These are phyloP conservation scores for Polychaeton citri DNA, from an alignment of 2,329 filamentous ascomycete genomes.

Conservation along the genomic window DNA sequence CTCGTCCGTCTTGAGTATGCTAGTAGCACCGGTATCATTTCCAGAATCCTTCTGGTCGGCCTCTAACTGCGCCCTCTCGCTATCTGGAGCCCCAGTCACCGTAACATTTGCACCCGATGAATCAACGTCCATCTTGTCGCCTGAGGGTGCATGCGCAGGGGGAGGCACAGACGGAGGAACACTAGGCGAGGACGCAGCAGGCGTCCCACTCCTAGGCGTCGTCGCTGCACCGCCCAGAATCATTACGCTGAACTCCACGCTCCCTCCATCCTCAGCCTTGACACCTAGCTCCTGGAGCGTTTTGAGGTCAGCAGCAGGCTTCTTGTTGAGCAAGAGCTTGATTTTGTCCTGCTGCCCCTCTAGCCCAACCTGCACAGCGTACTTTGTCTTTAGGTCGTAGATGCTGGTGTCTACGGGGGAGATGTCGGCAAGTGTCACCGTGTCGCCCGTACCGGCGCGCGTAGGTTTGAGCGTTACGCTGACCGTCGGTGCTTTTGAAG, in stretches of 20 bases:
- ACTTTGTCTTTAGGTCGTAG: constrained; percentile 60
- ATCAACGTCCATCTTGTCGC: constrained; percentile 20
- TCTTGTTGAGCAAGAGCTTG: constrained; percentile 75
- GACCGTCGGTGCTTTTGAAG: constrained; percentile 18
- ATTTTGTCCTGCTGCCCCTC: constrained; percentile 55
- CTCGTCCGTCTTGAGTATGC: constrained; percentile 52
- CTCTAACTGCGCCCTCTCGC: constrained; percentile 19
- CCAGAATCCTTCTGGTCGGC: constrained; percentile 35
- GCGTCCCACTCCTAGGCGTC: constrained; percentile 23
- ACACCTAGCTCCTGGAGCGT: constrained; percentile 58
- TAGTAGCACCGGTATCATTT: constrained; percentile 18
- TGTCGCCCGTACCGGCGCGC: constrained; percentile 54
- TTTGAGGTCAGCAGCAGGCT: constrained; percentile 67
- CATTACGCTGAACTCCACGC: constrained; percentile 75
- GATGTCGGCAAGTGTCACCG: constrained; percentile 49
- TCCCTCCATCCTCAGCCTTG: constrained; percentile 27
- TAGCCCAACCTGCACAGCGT: constrained; percentile 50
- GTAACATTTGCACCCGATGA: constrained; percentile 13
- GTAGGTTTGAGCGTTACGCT: constrained; percentile 59
- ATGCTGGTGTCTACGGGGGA: constrained; percentile 54
- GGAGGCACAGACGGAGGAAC: constrained; percentile 9
- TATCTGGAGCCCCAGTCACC: constrained; percentile 7
- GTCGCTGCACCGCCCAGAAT: constrained; percentile 50
- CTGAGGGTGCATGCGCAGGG: constrained; percentile 19
- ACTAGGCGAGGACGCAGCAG: constrained; percentile 19